phyloP scores from a whole-genome alignment of 768 basidiomycete genomes.

The Agrocybe pediades region DNA sequence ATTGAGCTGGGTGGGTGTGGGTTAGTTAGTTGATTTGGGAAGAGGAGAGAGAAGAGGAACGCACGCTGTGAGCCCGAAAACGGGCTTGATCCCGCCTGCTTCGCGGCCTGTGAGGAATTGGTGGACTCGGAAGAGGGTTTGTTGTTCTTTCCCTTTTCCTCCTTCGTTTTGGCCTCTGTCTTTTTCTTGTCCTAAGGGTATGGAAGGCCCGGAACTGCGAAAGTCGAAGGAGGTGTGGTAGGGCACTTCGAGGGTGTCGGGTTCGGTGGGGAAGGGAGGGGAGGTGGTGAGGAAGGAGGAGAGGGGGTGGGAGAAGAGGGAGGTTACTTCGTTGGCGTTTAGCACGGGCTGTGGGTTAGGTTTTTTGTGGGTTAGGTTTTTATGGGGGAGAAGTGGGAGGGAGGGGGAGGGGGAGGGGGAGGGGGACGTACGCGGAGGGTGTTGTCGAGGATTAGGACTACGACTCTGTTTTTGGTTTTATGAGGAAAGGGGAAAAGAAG shows the following conservation, averaged over 20 bases:
- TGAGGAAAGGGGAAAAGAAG: background rate
- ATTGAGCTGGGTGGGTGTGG: constrained; percentile 36
- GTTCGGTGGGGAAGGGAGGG: constrained; percentile 57
- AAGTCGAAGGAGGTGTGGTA: constrained; percentile 71
- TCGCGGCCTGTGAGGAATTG: constrained; percentile 87
- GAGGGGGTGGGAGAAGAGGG: constrained; percentile 87
- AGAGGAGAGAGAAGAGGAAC: constrained; percentile 26
- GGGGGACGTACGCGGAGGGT: constrained; percentile 58
- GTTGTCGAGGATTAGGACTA: constrained; percentile 82
- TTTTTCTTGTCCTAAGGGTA: no score
- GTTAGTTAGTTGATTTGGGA: background rate
- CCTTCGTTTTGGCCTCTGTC: no score
- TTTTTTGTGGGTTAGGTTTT: no score
- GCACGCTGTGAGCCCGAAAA: constrained; percentile 86
- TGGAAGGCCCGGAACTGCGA: constrained; percentile 43
- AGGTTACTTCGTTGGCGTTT: constrained; percentile 76
- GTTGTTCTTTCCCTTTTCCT: no score
- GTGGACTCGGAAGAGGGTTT: constrained; percentile 73
- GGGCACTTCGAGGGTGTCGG: constrained; percentile 52
- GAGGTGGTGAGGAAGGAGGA: constrained; percentile 65
- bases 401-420: background rate
- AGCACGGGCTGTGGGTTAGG: constrained; percentile 64
- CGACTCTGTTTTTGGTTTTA: constrained; percentile 54
- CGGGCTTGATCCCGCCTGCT: constrained; percentile 82
- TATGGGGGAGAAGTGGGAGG: background rate